Evolutionary conservation across 495 filamentous ascomycete species (phyloP), one percentile per base, ranked within the genome.

Genomic region (Neurospora sp.): DNA sequence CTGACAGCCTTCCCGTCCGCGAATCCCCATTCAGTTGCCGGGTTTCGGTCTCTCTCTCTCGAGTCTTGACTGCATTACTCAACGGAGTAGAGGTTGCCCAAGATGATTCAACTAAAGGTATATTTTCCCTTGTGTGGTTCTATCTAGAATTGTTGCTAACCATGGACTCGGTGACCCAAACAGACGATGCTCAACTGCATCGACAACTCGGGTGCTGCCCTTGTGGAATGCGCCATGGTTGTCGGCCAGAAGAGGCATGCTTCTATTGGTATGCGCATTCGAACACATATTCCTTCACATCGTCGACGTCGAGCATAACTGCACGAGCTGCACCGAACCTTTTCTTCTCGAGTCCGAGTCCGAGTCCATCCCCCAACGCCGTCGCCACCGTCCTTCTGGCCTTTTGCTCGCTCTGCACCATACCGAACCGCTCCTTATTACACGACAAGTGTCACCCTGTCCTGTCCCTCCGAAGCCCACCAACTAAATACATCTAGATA

Each of bases 161-260:
- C 41, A 38, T 18, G 12, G 10, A 35, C 35, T 35, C 5, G 0
- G 35, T 35, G 18, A 31, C 42, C 42, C n/a, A 5, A 35, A 27
- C 80, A 99, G 96, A 93, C 94, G 83, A 92, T 99, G 91, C 87
- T 98, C 74, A 98, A 94, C 82, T 98, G 96, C 90, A 98, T 99
- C 89, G 96, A 99, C 91, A 99, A 99, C 87, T 98, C 96, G 69
- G 96, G 96, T 80, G 96, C 96, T 78, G 94, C 96, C 73, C 84
- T 99, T 76, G 96, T 98, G 84, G 96, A 99, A 84, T 99, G 96
- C 84, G 92, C 92, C 79, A 90, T 93, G 80, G 92, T 98, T 68
- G 82, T 98, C 76, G 92, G 91, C 80, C 95, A 95, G 88, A 97
- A 97, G 84, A 86, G 91, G 72, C 87, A 91, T 74, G 96, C 96